Conservation (phyloP, 352 stramenopile species). For the Globisporangium canariense region DNA sequence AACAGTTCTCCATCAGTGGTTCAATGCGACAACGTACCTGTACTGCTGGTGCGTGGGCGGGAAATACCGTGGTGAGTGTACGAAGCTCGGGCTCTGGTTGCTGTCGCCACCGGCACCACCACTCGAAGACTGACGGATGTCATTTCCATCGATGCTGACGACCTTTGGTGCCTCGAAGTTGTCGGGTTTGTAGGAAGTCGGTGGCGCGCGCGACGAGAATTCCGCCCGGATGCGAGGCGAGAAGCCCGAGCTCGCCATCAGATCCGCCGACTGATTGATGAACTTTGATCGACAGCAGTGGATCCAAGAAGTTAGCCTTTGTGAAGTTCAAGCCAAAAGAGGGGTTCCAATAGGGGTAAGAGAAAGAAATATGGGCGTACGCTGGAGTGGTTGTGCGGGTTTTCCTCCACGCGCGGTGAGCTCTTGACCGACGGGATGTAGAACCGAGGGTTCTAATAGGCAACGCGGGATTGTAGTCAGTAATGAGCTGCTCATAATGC, state of each 20-base stretch:
- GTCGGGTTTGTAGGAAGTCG: slow-evolving; percentile 38
- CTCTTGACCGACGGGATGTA: slow-evolving; percentile 55
- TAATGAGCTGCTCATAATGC: background rate
- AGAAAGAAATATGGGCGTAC: slow-evolving; percentile 24
- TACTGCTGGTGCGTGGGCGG: slow-evolving; percentile 32
- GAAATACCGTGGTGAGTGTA: slow-evolving; percentile 19
- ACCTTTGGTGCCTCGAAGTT: slow-evolving; percentile 44
- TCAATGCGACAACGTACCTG: slow-evolving; percentile 16
- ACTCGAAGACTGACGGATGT: slow-evolving; percentile 27
- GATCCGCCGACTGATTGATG: slow-evolving; percentile 58
- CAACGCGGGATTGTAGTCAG: background rate
- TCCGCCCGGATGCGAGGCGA: slow-evolving; percentile 45
- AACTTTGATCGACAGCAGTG: slow-evolving; percentile 35
- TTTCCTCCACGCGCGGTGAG: slow-evolving; percentile 40
- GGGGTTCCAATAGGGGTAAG: slow-evolving; percentile 1
- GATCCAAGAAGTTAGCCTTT: slow-evolving; percentile 1
- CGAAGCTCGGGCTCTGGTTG: slow-evolving; percentile 8
- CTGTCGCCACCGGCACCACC: background rate
- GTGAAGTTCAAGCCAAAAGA: background rate
- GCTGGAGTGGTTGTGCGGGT: slow-evolving; percentile 74
- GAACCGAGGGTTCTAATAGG: slow-evolving; percentile 62
- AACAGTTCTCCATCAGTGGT: background rate
- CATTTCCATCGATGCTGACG: slow-evolving; percentile 45
- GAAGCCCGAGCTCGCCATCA: slow-evolving; percentile 53
- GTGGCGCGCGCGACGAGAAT: slow-evolving; percentile 37